phyloP scores from a whole-genome alignment of 2,329 filamentous ascomycete genomes.

The Pyrenochaeta sp. region DNA sequence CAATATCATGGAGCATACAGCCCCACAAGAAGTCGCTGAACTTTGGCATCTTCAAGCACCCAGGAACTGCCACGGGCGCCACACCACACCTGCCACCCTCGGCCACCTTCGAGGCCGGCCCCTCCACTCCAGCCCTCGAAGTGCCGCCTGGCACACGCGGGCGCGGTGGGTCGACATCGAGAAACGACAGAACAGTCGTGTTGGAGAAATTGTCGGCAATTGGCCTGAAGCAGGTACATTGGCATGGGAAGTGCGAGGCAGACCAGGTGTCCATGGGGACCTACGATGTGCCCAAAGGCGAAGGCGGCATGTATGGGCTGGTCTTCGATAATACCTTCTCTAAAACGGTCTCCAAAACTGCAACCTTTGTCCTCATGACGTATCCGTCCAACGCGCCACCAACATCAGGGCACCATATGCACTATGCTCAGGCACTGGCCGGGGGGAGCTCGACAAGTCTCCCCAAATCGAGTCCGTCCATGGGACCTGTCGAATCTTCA shows the following conservation, averaged over 20 bases:
- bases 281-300: slow-evolving; percentile 76
- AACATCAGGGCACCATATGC: slow-evolving; percentile 76
- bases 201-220: slow-evolving; percentile 70
- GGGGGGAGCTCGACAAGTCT: slow-evolving; percentile 53
- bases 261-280: slow-evolving; percentile 94
- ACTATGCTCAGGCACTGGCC: slow-evolving; percentile 64
- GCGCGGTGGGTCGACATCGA: slow-evolving; percentile 60
- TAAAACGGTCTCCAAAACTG: slow-evolving; percentile 88
- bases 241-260: slow-evolving; percentile 95
- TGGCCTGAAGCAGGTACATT: slow-evolving; percentile 71
- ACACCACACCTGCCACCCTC: slow-evolving; percentile 48
- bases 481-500: slow-evolving; percentile 57
- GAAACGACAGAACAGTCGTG: slow-evolving; percentile 76
- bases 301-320: slow-evolving; percentile 93
- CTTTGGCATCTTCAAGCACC: slow-evolving; percentile 97
- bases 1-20: slow-evolving; percentile 96
- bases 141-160: slow-evolving; percentile 64
- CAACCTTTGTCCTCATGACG: slow-evolving; percentile 92
- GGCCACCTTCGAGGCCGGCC: slow-evolving; percentile 39
- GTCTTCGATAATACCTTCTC: slow-evolving; percentile 99
- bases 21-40: slow-evolving; percentile 99
- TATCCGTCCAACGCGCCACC: slow-evolving; percentile 86
- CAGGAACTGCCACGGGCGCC: slow-evolving; percentile 71
- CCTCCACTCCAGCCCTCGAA: slow-evolving; percentile 56
- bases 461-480: slow-evolving; percentile 51